These are phyloP conservation scores for Acrocalymma vagum DNA, from an alignment of 2,329 filamentous ascomycete genomes.

Conservation along the genomic window DNA sequence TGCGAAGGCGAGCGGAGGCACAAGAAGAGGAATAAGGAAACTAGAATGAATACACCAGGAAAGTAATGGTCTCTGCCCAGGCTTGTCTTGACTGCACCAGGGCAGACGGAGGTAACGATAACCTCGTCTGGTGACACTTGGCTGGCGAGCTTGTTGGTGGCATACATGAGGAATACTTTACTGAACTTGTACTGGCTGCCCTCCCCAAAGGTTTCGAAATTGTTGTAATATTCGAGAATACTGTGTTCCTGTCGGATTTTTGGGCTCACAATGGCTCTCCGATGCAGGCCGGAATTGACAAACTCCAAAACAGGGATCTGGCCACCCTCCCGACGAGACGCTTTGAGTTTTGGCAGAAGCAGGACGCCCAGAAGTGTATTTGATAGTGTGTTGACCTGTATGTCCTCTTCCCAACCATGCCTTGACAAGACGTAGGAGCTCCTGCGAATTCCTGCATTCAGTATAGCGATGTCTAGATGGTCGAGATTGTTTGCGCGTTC, in stretches of 20 bases:
- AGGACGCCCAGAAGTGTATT: slow-evolving; percentile 63
- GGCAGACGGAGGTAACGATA: slow-evolving; percentile 47
- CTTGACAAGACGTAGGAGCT: slow-evolving; percentile 27
- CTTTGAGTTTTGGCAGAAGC: slow-evolving; percentile 52
- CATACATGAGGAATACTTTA: slow-evolving; percentile 48
- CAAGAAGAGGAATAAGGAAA: slow-evolving; percentile 26
- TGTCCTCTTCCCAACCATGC: slow-evolving; percentile 52
- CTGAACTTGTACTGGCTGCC: slow-evolving; percentile 37
- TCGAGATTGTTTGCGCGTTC: slow-evolving; percentile 35
- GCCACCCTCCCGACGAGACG: slow-evolving; percentile 27
- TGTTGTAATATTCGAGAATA: slow-evolving; percentile 42
- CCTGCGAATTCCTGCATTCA: slow-evolving; percentile 50
- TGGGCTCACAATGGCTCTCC: slow-evolving; percentile 30
- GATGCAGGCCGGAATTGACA: slow-evolving; percentile 42
- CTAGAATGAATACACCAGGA: slow-evolving; percentile 32
- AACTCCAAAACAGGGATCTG: slow-evolving; percentile 41
- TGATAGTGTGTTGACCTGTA: slow-evolving; percentile 68
- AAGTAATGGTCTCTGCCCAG: slow-evolving; percentile 42
- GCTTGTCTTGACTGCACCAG: slow-evolving; percentile 38
- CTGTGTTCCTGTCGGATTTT: slow-evolving; percentile 28
- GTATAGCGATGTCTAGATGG: slow-evolving; percentile 46
- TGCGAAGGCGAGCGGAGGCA: slow-evolving; percentile 35
- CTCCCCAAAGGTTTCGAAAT: slow-evolving; percentile 32
- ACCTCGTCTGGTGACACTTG: slow-evolving; percentile 37
- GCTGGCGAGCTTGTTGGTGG: slow-evolving; percentile 35